Base-by-base conservation (phyloP, 208 protist genomes). In the Crithidia thermophila region DNA sequence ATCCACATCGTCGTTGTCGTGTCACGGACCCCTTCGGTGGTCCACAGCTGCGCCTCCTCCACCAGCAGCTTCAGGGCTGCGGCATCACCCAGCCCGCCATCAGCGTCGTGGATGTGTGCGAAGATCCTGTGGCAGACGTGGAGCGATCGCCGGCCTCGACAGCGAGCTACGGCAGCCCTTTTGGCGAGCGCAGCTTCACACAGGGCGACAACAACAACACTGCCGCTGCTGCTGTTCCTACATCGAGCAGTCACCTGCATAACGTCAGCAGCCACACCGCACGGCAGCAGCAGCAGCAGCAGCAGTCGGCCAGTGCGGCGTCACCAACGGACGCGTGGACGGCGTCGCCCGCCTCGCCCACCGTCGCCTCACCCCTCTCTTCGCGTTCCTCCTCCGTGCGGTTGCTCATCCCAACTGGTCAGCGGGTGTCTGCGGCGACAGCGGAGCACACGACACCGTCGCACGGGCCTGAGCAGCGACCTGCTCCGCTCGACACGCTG, bases 1-100 rank as follows among this genome's bases (percentile, higher is more conserved):
- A n/a, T n/a, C 42, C 3, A 1, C 49, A 16, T 42, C 62, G 57
- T 30, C 42, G 57, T n/a, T 28, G 50, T 27, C 72, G 58, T 9
- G 61, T 71, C 11, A 59, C 34, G 1, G 72, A 66, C 6, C 42
- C 40, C 18, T 77, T 77, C 50, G 57, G 50, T 23, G 72, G 72
- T 1, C 53, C 36, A 34, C 72, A 72, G 37, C 43, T 78, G 23
- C 62, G 60, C 16, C 37, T 64, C 16, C 43, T 78, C 39, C 68
- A 65, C 25, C 57, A 78, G 55, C 72, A 72, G 27, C 59, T 78
- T 14, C 52, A 63, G 28, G 50, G 37, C 52, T 78, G 72, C 40
- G 72, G 72, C 21, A 65, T 68, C n/a, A 3, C 52, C 34, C 43
- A 64, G 52, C 72, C 72, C 9, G 58, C 58, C 8, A 52, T 78